These are phyloP conservation scores for Candida rishiriensis DNA, from an alignment of 805 yeast genomes.

Conservation along the genomic window DNA sequence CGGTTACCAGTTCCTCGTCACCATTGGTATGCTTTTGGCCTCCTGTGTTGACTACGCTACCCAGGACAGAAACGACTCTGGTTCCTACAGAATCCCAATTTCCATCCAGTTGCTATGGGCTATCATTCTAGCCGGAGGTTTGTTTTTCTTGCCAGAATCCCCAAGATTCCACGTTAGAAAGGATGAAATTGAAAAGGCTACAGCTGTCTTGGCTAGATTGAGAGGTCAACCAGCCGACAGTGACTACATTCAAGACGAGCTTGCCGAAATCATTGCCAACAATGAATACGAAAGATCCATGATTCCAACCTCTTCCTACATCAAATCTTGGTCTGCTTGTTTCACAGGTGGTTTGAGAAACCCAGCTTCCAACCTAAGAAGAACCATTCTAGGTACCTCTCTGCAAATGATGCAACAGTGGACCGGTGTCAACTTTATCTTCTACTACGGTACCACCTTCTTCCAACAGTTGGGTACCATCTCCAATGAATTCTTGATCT, in stretches of 20 bases:
- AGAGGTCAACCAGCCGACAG: slow-evolving; percentile 48
- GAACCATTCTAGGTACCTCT: slow-evolving; percentile 40
- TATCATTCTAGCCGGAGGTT: slow-evolving; percentile 53
- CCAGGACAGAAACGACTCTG: slow-evolving; percentile 44
- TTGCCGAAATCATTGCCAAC: slow-evolving; percentile 48
- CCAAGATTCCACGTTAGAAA: slow-evolving; percentile 67
- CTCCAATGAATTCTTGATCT: slow-evolving; percentile 45
- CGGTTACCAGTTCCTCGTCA: slow-evolving; percentile 59
- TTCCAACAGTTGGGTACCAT: slow-evolving; percentile 49
- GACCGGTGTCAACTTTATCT: slow-evolving; percentile 72
- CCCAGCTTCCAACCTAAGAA: slow-evolving; percentile 36
- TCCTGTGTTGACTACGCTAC: slow-evolving; percentile 70
- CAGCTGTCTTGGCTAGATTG: slow-evolving; percentile 48
- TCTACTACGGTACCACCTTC: slow-evolving; percentile 70
- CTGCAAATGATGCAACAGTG: slow-evolving; percentile 61
- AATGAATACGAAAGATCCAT: slow-evolving; percentile 40
- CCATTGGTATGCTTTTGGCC: slow-evolving; percentile 70
- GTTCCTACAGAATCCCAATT: slow-evolving; percentile 70
- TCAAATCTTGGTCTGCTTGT: slow-evolving; percentile 39
- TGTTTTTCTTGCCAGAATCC: slow-evolving; percentile 67
- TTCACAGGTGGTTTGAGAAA: slow-evolving; percentile 37
- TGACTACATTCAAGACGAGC: slow-evolving; percentile 43
- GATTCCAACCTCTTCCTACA: slow-evolving; percentile 32
- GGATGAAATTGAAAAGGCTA: slow-evolving; percentile 53
- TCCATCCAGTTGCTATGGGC: slow-evolving; percentile 73